These are phyloP conservation scores for Phaeosphaeria sp. DNA, from an alignment of 2,329 filamentous ascomycete genomes.

Conservation along the genomic window DNA sequence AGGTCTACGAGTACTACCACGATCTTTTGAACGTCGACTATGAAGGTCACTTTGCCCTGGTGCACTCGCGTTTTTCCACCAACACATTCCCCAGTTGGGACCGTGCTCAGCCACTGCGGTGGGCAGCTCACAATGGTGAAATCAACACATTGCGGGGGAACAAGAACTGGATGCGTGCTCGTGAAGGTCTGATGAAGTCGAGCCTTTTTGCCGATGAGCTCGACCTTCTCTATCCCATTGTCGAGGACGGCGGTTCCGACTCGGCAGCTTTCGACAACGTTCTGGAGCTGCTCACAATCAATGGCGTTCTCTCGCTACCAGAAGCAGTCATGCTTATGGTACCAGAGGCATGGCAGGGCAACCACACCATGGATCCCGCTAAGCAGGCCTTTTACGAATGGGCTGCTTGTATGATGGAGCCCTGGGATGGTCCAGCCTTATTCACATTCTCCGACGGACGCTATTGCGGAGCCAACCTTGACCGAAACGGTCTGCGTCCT, in stretches of 20 bases:
- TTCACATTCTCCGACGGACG: slow-evolving; percentile 97
- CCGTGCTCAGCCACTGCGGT: slow-evolving; percentile 91
- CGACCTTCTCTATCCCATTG: slow-evolving; percentile 88
- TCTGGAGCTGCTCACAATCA: slow-evolving; percentile 90
- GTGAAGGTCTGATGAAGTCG: slow-evolving; percentile 93
- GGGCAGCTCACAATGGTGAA: slow-evolving; percentile 98
- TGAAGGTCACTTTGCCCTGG: slow-evolving; percentile 94
- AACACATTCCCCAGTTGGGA: slow-evolving; percentile 99
- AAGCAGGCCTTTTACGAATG: slow-evolving; percentile 99
- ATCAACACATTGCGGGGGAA: slow-evolving; percentile 97
- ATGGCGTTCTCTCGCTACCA: slow-evolving; percentile 91
- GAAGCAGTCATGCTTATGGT: slow-evolving; percentile 99
- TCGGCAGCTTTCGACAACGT: slow-evolving; percentile 98
- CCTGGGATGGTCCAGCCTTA: slow-evolving; percentile 94
- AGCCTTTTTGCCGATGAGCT: slow-evolving; percentile 92
- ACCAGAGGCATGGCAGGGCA: slow-evolving; percentile 96
- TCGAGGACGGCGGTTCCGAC: slow-evolving; percentile 95
- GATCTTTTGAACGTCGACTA: slow-evolving; percentile 97
- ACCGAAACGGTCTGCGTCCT: slow-evolving; percentile 92
- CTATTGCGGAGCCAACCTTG: slow-evolving; percentile 95
- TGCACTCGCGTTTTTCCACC: slow-evolving; percentile 96
- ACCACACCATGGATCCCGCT: slow-evolving; percentile 86
- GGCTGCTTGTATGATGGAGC: slow-evolving; percentile 98
- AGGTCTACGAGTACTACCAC: slow-evolving; percentile 98
- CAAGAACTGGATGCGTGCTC: slow-evolving; percentile 99